A percentile compares a stretch with the other conserved stretches of the same genome.
Evolutionary conservation across 1,284 basidiomycete genomes (phyloP).

Genomic region (Puccinia novopanici): DNA sequence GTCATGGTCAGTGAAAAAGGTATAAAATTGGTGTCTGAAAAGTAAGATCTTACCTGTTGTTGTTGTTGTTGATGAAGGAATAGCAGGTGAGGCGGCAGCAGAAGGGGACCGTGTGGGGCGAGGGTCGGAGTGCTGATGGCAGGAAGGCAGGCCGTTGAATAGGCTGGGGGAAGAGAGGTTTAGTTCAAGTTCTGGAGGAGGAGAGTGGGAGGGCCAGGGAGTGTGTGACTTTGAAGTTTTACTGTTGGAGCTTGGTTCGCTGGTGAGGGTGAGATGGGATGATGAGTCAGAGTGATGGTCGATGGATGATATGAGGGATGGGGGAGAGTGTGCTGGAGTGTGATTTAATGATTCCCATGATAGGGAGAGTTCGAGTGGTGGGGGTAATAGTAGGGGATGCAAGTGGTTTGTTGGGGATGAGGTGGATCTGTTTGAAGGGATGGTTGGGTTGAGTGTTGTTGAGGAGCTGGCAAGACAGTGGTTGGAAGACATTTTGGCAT

Average conservation of each 20-base stretch:
- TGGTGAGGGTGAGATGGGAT: slow-evolving; percentile 15
- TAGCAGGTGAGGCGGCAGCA: not conserved
- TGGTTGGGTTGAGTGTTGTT: not conserved
- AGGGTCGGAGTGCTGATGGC: not conserved
- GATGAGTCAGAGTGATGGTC: slow-evolving; percentile 13
- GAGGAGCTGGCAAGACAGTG: slow-evolving; percentile 6
- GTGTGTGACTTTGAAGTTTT: not conserved
- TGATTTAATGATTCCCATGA: not conserved
- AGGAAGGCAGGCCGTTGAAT: not conserved
- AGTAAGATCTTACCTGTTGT: no score
- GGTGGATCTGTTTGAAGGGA: not conserved
- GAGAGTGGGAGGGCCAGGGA: not conserved
- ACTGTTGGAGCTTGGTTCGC: slow-evolving; percentile 5
- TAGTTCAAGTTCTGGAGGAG: slow-evolving; percentile 2
- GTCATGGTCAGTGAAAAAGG: no score
- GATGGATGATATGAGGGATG: not conserved
- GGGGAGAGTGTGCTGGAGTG: not conserved
- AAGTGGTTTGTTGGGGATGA: no score
- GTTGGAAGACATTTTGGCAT: slow-evolving; percentile 24
- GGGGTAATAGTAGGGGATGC: no score
- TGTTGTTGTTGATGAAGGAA: not conserved
- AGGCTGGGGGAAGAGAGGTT: not conserved
- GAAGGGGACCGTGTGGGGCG: not conserved
- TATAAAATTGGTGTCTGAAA: no score
- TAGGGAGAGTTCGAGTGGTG: not conserved